Percentiles rank a stretch among this genome's conserved stretches.
Evolutionary conservation across 2,329 filamentous ascomycete genomes (phyloP).

Genomic region (Fusarium buxicola): DNA sequence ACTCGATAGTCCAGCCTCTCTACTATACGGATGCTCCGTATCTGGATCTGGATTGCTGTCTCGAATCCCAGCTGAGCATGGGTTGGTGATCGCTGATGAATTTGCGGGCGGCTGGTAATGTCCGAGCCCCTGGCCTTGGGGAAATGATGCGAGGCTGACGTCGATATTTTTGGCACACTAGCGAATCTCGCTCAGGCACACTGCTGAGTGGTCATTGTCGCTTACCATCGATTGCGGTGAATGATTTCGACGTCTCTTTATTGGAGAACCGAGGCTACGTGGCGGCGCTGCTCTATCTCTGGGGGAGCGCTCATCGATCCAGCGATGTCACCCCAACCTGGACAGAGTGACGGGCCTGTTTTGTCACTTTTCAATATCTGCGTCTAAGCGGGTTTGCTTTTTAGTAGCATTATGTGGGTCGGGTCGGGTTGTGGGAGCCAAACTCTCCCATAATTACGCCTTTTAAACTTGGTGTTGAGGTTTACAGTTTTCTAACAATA

Average conservation of each 20-base stretch:
- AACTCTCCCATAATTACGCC: conserved; percentile 19
- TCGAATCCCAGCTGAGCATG: conserved; percentile 12
- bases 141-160: conserved; percentile 40
- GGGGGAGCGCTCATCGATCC: conserved; percentile 24
- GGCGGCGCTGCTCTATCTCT: conserved; percentile 17
- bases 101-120: conserved; percentile 22
- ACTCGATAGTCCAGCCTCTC: conserved; percentile 30
- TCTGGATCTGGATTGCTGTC: conserved; percentile 17
- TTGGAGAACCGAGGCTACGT: conserved; percentile 30
- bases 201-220: conserved; percentile 12
- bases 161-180: conserved; percentile 30
- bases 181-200: conserved; percentile 4
- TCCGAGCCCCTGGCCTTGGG: conserved; percentile 32
- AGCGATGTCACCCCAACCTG: conserved; percentile 33
- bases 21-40: too few relatives aligned
- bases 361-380: conserved; percentile 17
- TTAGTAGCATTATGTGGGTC: conserved; percentile 1
- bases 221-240: conserved; percentile 9
- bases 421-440: conserved; percentile 14
- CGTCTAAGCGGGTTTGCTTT: conserved; percentile 4
- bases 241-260: conserved; percentile 12
- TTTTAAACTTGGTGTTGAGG: conserved; percentile 32
- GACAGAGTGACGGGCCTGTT: conserved; percentile 22
- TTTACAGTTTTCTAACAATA: neutral
- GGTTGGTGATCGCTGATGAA: conserved; percentile 15